Evolutionary conservation across 345 rosid genomes (phyloP), one percentile per base, ranked within the genome.

Genomic region (Eucalyptus sideroxylon): DNA sequence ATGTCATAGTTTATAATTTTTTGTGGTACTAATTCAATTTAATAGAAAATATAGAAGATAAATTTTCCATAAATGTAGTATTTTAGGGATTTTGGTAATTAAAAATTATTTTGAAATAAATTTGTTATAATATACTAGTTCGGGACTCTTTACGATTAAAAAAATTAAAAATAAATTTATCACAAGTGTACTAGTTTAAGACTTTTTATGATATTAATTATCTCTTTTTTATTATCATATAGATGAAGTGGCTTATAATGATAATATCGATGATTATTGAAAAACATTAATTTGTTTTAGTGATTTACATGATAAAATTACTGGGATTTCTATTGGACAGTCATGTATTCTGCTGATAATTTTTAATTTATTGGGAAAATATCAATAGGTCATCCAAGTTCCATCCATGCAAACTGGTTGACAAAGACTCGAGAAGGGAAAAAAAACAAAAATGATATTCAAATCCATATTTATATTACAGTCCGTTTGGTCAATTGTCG

Each of bases 121-220:
- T 19, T 53, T 53, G 1, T 3, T 53, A 53, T 53, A 53, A 8
- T 53, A 3, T 53, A 53, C 4, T 1, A 19, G 21, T 19, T 19
- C 2, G 1, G 2, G 23, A 53, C 56, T 53, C 19, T 53, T 8
- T 53, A 53, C 5, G 0, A 8, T 19, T 53, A 53, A 53, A 53
- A 6, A 53, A 53, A 51, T 3, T 55, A 21, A 47, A 47, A 47
- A 11, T 47, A 47, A 55, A 23, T 55, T 23, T 9, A 56, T 56
- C 3, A 9, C 1, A 9, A 56, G 0, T 24, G 0, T 56, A 1
- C 0, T 1, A 24, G 3, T 56, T 56, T 23, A 0, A 56, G 6
- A 24, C 0, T 56, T 56, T 56, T 56, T 24, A 10, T 56, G 2
- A 3, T 56, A 56, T 9, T 56, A 45, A 45, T 45, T 45, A 45